Evolutionary conservation across 2,329 filamentous ascomycete genomes (phyloP).

Genomic region (Fusarium stilboides): DNA sequence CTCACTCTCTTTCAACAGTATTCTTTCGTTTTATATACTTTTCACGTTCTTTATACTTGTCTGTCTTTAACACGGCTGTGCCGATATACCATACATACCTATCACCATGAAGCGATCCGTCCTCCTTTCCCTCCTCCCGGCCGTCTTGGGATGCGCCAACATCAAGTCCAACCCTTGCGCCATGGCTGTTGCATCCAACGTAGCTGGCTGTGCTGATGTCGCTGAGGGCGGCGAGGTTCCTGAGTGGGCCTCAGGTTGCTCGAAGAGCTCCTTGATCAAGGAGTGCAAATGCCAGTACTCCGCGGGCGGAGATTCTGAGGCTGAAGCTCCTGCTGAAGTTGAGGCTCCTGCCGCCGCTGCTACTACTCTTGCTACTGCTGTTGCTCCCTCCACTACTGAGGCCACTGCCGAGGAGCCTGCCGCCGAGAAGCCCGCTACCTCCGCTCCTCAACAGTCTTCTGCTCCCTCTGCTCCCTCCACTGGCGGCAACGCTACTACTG

Average conservation of each 20-base stretch:
- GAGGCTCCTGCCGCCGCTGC: constrained; percentile 16
- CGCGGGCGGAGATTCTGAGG: constrained; percentile 36
- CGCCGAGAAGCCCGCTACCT: background rate
- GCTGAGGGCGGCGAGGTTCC: constrained; percentile 49
- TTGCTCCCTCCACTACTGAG: constrained; percentile 22
- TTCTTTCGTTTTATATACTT: constrained; percentile 15
- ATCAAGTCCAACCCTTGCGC: constrained; percentile 43
- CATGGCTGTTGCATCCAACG: constrained; percentile 36
- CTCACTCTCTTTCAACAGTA: constrained; percentile 20
- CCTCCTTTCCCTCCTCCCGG: constrained; percentile 45
- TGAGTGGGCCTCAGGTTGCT: constrained; percentile 51
- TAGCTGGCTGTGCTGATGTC: constrained; percentile 39
- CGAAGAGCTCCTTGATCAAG: constrained; percentile 51
- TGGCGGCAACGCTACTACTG: constrained; percentile 16
- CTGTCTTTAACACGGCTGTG: constrained; percentile 34
- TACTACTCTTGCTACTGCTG: constrained; percentile 39
- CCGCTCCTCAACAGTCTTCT: constrained; percentile 2
- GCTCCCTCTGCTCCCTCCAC: constrained; percentile 3
- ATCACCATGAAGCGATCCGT: constrained; percentile 43
- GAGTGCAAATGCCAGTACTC: constrained; percentile 53
- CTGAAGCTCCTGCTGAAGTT: constrained; percentile 17
- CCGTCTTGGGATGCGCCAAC: constrained; percentile 45
- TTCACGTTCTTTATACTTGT: constrained; percentile 23
- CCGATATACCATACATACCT: constrained; percentile 12
- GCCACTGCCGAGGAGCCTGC: background rate